Base-by-base conservation (phyloP, 495 filamentous ascomycete genomes). In the Neurospora sublineolata region DNA sequence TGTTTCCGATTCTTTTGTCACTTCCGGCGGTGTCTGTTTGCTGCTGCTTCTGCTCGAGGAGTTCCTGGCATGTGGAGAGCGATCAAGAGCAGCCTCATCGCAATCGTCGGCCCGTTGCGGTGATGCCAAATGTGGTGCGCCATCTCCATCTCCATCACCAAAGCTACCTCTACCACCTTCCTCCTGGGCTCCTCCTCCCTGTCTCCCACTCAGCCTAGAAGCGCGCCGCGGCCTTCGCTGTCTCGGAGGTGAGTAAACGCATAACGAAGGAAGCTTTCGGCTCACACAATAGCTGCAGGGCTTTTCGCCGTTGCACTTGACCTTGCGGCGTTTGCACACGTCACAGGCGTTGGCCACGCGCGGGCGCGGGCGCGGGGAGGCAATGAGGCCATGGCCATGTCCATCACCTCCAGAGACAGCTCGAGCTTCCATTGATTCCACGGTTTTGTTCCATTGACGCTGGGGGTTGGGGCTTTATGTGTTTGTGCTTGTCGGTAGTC, bases 291-390 rank as follows among this genome's bases (percentile, higher is more conserved):
- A 83, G 1, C 70, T 72, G 74, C 82, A 83, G 6, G 82, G 82
- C 36, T 69, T 73, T 0, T 68, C 70, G 30, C 82, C 82, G 60
- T 79, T 78, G 75, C 82, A 83, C 70, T 82, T 82, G 60, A 83
- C 77, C 75, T 82, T 83, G 30, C 83, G 81, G 42, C 78, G 73
- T 70, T 84, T 84, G 78, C 83, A 84, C 9, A 78, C 72, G 70
- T 84, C 83, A 70, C 83, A 84, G 30, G 83, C 83, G 60, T 83
- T 83, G 33, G 82, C 73, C 14, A 84, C 78, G 41, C 83, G 82
- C 6, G 73, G 70, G 27, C 82, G 75, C 30, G 30, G 30, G 30
- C 33, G 33, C 33, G 74, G 52, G 16, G 67, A 68, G 23, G 38
- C 72, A 68, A 67, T 52, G 73, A 44, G 10, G 73, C 72, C 10